phyloP scores from a whole-genome alignment of 2,329 filamentous ascomycete species.

The Hymenoscyphus fructigenus region DNA sequence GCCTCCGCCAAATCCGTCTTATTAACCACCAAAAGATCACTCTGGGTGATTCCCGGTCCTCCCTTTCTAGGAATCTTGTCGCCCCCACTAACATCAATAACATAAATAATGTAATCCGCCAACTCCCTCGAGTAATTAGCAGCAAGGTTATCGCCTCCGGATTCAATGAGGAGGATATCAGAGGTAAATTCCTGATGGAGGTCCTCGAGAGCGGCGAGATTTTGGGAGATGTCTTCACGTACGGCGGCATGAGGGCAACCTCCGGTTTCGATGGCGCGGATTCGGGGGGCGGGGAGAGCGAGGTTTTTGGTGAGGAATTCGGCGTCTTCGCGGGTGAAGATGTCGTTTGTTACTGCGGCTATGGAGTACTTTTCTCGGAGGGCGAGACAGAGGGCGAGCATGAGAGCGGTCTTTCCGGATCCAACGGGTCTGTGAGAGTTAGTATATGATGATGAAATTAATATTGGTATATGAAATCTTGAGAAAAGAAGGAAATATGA shows the following conservation, averaged over 20 bases:
- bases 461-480: not conserved
- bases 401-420: constrained; percentile 94
- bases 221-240: constrained; percentile 92
- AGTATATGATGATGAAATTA: not conserved
- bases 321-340: constrained; percentile 97
- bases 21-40: constrained; percentile 89
- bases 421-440: constrained; percentile 75
- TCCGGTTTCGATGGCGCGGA: constrained; percentile 95
- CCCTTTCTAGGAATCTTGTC: constrained; percentile 97
- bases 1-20: constrained; percentile 93
- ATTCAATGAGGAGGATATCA: constrained; percentile 90
- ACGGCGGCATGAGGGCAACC: constrained; percentile 97
- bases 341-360: constrained; percentile 97
- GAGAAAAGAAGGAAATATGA: not conserved
- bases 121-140: constrained; percentile 95
- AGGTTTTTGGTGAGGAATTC: constrained; percentile 90
- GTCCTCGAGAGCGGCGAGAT: constrained; percentile 88
- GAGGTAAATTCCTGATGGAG: constrained; percentile 77
- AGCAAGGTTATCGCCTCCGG: constrained; percentile 91
- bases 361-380: constrained; percentile 81
- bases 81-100: constrained; percentile 94
- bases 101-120: constrained; percentile 97
- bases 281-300: constrained; percentile 78
- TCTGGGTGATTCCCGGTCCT: constrained; percentile 94
- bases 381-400: constrained; percentile 87